phyloP scores from a whole-genome alignment of 2,329 filamentous ascomycete genomes.

The Alternaria sp. region DNA sequence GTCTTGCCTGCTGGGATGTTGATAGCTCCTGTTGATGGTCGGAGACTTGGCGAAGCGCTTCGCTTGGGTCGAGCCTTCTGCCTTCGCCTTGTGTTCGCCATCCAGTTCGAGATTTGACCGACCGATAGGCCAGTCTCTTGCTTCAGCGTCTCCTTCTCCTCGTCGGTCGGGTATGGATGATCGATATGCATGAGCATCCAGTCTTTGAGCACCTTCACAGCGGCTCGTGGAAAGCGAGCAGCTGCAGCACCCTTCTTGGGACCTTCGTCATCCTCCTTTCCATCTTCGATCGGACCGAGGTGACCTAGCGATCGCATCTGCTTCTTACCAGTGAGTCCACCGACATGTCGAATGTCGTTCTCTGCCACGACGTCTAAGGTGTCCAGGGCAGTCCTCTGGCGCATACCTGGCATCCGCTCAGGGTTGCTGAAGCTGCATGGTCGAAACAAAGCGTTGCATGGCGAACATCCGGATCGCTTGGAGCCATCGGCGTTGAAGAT shows the following conservation, averaged over 20 bases:
- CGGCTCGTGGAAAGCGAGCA: slow-evolving; percentile 74
- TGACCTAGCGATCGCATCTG: slow-evolving; percentile 45
- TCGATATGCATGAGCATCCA: slow-evolving; percentile 82
- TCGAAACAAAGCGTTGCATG: slow-evolving; percentile 56
- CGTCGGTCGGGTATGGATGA: slow-evolving; percentile 87
- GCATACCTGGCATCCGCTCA: slow-evolving; percentile 36
- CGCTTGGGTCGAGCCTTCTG: slow-evolving; percentile 76
- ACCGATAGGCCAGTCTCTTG: slow-evolving; percentile 79
- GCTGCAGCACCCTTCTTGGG: slow-evolving; percentile 44
- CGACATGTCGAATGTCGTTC: slow-evolving; percentile 41
- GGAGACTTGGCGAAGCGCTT: slow-evolving; percentile 72
- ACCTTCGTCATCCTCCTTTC: slow-evolving; percentile 31
- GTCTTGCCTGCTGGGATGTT: slow-evolving; percentile 74
- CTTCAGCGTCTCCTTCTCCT: slow-evolving; percentile 82
- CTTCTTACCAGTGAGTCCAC: slow-evolving; percentile 48
- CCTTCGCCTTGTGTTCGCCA: slow-evolving; percentile 84
- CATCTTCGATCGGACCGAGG: slow-evolving; percentile 44
- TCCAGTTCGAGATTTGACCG: slow-evolving; percentile 88
- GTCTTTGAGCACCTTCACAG: slow-evolving; percentile 79
- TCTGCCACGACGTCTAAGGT: slow-evolving; percentile 57
- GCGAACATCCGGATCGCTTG: slow-evolving; percentile 52
- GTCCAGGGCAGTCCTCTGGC: slow-evolving; percentile 50
- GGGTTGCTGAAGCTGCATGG: slow-evolving; percentile 56
- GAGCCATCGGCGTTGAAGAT: slow-evolving; percentile 48
- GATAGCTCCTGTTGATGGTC: slow-evolving; percentile 68